These are phyloP conservation scores for Nakazawaea anatomiae DNA, from an alignment of 805 yeast genomes.

Conservation along the genomic window DNA sequence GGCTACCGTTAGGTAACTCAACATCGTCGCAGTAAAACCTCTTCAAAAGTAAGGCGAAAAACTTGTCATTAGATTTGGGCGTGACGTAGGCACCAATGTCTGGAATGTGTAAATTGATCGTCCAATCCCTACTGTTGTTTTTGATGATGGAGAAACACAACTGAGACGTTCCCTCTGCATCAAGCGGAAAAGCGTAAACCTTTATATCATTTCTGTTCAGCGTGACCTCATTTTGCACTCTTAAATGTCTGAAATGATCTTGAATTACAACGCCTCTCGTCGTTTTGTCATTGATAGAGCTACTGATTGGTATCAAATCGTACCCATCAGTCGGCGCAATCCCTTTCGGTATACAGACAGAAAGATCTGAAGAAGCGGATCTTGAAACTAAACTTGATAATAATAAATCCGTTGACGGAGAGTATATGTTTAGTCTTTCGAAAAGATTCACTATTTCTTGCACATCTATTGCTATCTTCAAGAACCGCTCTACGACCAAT, in stretches of 20 bases:
- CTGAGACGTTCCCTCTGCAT: slow-evolving; percentile 17
- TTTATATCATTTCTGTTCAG: not conserved
- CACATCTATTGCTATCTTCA: slow-evolving; percentile 10
- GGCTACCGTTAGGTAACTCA: slow-evolving; percentile 12
- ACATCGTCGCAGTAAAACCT: slow-evolving; percentile 7
- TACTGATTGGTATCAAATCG: too few species aligned
- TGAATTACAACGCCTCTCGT: not conserved
- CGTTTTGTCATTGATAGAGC: too few species aligned
- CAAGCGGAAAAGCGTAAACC: slow-evolving; percentile 10
- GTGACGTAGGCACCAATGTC: slow-evolving; percentile 30
- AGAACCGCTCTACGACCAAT: slow-evolving; percentile 11
- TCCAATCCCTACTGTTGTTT: slow-evolving; percentile 28
- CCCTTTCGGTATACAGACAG: not conserved
- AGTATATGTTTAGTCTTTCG: slow-evolving; percentile 12
- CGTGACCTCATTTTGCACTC: not conserved
- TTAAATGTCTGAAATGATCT: slow-evolving; percentile 12
- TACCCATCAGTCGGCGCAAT: too few species aligned
- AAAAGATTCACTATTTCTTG: slow-evolving; percentile 7
- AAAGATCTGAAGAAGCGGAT: not conserved
- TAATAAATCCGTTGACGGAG: slow-evolving; percentile 19
- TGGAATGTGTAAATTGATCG: slow-evolving; percentile 34
- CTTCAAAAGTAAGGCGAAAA: slow-evolving; percentile 12
- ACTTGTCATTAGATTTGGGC: slow-evolving; percentile 21
- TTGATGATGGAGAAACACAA: slow-evolving; percentile 28
- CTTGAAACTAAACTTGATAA: slow-evolving; percentile 15